These are phyloP conservation scores for Starmerella vitae DNA, from an alignment of 805 yeast genomes.

Conservation along the genomic window DNA sequence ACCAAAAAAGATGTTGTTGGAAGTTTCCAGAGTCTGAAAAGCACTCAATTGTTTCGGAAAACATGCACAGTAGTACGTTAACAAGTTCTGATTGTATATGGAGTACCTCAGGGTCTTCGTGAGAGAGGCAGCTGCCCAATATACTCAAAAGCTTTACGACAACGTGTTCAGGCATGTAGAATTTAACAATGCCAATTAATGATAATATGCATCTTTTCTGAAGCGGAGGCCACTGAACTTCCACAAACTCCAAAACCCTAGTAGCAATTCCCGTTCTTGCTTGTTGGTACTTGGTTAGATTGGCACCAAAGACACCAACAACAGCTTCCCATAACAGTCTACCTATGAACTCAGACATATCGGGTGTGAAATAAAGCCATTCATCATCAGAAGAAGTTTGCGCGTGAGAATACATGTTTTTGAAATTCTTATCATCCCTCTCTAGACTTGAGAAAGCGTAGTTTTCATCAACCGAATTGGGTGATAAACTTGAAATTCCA, in stretches of 20 bases:
- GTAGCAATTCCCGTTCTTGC: conserved; percentile 2
- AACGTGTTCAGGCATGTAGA: conserved; percentile 5
- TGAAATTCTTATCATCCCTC: neutral
- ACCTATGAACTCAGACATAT: conserved; percentile 5
- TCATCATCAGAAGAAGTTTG: conserved; percentile 3
- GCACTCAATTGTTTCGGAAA: conserved; percentile 9
- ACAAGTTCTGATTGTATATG: conserved; percentile 2
- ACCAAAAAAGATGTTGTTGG: conserved; percentile 10
- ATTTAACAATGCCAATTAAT: conserved; percentile 6
- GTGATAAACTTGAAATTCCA: neutral
- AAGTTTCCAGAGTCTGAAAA: conserved; percentile 7
- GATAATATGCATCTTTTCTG: conserved; percentile 9
- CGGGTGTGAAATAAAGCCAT: conserved; percentile 2
- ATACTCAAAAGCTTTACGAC: conserved; percentile 1
- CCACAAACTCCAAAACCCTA: conserved; percentile 2
- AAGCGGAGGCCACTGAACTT: conserved; percentile 5
- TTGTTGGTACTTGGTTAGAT: conserved; percentile 5
- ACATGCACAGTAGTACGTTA: conserved; percentile 6
- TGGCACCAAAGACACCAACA: conserved; percentile 1
- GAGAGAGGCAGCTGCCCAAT: neutral
- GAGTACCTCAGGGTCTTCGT: neutral
- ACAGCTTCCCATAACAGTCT: conserved; percentile 4
- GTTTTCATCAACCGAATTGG: too few species aligned
- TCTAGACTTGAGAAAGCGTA: neutral
- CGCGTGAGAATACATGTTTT: neutral